Evolutionary conservation across 768 basidiomycete genomes (phyloP).

Genomic region (Lentinus brumalis): DNA sequence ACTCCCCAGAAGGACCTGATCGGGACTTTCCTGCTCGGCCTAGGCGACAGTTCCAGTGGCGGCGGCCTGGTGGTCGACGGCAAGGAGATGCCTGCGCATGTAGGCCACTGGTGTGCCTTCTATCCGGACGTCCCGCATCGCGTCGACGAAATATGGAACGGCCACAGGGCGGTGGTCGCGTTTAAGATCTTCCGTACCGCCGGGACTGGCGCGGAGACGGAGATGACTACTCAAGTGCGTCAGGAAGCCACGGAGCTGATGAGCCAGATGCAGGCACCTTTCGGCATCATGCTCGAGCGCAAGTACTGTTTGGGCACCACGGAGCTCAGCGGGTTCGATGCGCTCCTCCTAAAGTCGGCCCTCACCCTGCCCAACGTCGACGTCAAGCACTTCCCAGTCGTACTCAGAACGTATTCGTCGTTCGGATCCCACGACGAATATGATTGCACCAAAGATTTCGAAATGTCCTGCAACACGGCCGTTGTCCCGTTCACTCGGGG

Average conservation of each 20-base stretch:
- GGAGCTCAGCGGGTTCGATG: constrained; percentile 29
- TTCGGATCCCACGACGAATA: neutral
- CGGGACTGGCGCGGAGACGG: neutral
- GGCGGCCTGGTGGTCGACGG: constrained; percentile 1
- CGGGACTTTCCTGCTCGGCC: constrained; percentile 36
- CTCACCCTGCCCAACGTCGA: constrained; percentile 8
- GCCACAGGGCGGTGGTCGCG: constrained; percentile 33
- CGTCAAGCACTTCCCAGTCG: constrained; percentile 26
- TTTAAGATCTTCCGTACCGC: constrained; percentile 33
- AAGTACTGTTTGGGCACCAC: constrained; percentile 30
- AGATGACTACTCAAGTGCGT: neutral
- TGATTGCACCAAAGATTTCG: constrained; percentile 34
- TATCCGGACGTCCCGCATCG: constrained; percentile 34
- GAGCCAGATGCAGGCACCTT: constrained; percentile 19
- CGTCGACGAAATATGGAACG: constrained; percentile 9
- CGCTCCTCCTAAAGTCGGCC: constrained; percentile 14
- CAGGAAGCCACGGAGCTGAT: constrained; percentile 6
- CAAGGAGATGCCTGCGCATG: neutral
- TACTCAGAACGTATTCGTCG: constrained; percentile 6
- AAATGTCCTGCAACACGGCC: neutral
- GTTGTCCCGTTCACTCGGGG: constrained; percentile 28
- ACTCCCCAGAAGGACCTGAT: constrained; percentile 31
- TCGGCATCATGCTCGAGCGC: constrained; percentile 31
- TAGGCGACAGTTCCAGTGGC: constrained; percentile 25
- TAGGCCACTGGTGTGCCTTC: constrained; percentile 33